Percentiles rank a stretch among this genome's conserved stretches.
Evolutionary conservation across 2,329 filamentous ascomycete genomes (phyloP).

Genomic region (Fusarium sp.): DNA sequence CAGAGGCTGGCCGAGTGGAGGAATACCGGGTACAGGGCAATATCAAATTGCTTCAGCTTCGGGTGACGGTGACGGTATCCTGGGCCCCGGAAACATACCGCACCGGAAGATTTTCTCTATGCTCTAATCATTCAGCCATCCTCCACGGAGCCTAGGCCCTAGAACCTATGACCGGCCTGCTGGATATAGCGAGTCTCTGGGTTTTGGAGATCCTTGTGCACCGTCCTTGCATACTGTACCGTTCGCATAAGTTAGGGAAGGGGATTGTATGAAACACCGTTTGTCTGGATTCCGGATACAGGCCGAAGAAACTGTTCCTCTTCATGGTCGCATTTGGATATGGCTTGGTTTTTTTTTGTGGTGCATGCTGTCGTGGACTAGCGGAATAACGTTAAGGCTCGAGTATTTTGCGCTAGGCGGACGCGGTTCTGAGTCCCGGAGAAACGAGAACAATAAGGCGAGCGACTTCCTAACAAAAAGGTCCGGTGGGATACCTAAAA

Average conservation of each 20-base stretch:
- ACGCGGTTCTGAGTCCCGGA: conserved; percentile 33
- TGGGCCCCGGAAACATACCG: conserved; percentile 23
- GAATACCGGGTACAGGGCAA: not conserved
- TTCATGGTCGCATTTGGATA: conserved; percentile 6
- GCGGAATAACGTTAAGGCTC: conserved; percentile 12
- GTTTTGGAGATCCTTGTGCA: not conserved
- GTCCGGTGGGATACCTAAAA: conserved; percentile 26
- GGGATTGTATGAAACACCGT: conserved; percentile 5
- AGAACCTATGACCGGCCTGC: conserved; percentile 1
- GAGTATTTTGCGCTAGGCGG: conserved; percentile 32
- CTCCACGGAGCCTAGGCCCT: not conserved
- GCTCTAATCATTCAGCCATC: not conserved
- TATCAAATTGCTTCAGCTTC: conserved; percentile 8
- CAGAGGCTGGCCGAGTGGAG: conserved; percentile 5
- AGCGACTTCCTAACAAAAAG: conserved; percentile 15
- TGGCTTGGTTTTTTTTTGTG: conserved; percentile 8
- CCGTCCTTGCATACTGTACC: not conserved
- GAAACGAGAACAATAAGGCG: conserved; percentile 26
- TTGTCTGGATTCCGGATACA: conserved; percentile 6
- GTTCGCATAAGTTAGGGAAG: conserved; percentile 6
- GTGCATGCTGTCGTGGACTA: conserved; percentile 24
- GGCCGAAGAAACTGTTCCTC: conserved; percentile 7
- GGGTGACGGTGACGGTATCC: conserved; percentile 23
- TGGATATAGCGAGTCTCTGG: conserved; percentile 10
- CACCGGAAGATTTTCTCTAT: conserved; percentile 6